A percentile compares a stretch with the other conserved stretches of the same genome.
Conservation (phyloP, 805 yeast genomes). For the Kazachstania psychrophila region DNA sequence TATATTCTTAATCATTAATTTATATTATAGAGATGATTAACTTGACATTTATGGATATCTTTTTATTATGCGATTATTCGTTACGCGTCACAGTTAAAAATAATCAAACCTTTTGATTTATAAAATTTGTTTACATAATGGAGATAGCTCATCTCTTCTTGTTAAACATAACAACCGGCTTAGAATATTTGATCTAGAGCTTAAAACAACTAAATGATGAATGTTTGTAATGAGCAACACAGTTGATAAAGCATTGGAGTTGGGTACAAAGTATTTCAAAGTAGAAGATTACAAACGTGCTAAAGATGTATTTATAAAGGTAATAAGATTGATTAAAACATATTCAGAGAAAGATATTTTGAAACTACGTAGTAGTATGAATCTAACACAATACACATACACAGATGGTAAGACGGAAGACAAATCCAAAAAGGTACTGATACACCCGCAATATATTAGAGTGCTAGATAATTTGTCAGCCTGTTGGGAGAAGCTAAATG, state of each 20-base stretch:
- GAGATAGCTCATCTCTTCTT: too few species aligned
- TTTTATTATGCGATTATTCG: too few species aligned
- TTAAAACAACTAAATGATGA: too few species aligned
- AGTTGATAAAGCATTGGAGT: conserved; percentile 21
- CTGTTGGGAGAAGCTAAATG: conserved; percentile 22
- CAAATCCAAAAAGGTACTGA: neutral
- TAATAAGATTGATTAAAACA: conserved; percentile 19
- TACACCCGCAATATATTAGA: conserved; percentile 23
- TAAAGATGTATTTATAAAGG: conserved; percentile 21
- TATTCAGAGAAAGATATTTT: conserved; percentile 15
- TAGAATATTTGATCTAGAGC: too few species aligned
- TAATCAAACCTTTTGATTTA: too few species aligned
- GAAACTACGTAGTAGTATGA: conserved; percentile 7
- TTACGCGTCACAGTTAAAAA: too few species aligned
- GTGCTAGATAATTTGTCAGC: conserved; percentile 24
- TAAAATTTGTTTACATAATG: too few species aligned
- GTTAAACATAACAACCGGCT: too few species aligned
- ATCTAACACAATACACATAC: conserved; percentile 4
- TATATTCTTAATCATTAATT: too few species aligned
- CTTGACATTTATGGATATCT: too few species aligned
- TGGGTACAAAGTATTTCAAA: conserved; percentile 23
- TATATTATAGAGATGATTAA: too few species aligned
- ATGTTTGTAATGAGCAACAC: conserved; percentile 5
- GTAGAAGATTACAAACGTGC: conserved; percentile 20
- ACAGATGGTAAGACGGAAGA: neutral